Percentiles rank a stretch among this genome's conserved stretches.
Conservation (phyloP, 495 filamentous ascomycete species). For the Neurospora sp. region DNA sequence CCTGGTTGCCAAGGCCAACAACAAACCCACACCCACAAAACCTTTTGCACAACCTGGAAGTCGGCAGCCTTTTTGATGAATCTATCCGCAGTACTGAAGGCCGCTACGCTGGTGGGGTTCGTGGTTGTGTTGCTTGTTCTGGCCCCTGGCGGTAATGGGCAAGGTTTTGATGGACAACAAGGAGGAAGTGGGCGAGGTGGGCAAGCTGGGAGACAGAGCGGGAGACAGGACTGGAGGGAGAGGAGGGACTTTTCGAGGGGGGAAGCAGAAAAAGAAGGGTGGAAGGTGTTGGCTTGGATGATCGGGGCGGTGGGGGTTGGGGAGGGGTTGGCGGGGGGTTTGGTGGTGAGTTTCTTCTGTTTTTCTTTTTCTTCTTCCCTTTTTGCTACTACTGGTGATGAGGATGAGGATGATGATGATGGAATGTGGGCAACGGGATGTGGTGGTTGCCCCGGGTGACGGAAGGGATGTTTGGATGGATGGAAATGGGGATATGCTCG, state of each 20-base stretch:
- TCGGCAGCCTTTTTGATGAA: conserved; percentile 78
- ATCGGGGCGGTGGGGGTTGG: conserved; percentile 48
- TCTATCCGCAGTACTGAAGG: conserved; percentile 66
- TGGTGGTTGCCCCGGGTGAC: background rate
- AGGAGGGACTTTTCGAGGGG: background rate
- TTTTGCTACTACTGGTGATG: background rate
- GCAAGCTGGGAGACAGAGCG: no score
- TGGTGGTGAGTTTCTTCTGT: conserved; percentile 57
- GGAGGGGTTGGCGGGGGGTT: conserved; percentile 60
- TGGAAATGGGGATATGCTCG: background rate
- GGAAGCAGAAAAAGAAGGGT: conserved; percentile 46
- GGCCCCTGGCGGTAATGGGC: no score
- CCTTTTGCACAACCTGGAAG: conserved; percentile 36
- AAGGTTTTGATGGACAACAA: no score
- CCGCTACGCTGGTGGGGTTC: conserved; percentile 65
- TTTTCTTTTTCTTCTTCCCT: background rate
- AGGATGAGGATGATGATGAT: background rate
- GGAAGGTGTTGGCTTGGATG: conserved; percentile 60
- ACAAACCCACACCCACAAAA: no score
- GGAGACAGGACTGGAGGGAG: background rate
- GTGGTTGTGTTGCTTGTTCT: conserved; percentile 27
- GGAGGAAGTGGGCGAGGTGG: background rate
- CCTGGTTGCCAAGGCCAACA: no score
- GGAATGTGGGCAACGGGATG: conserved; percentile 1
- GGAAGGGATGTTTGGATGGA: background rate